Base-by-base conservation (phyloP, 768 basidiomycete genomes). In the Lyophyllum decastes region DNA sequence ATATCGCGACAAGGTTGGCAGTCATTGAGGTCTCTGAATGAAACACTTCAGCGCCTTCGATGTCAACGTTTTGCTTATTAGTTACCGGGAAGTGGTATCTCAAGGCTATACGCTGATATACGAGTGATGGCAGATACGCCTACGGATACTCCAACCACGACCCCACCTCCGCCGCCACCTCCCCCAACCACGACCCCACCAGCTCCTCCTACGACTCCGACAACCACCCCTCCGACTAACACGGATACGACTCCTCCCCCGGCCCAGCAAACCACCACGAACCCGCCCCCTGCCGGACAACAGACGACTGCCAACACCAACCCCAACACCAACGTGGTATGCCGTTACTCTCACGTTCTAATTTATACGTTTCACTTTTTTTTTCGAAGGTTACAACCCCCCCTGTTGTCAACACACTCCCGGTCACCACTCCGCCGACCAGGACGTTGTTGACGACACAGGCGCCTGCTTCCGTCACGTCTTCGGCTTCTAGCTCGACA, bases 401-500 rank as follows among this genome's bases (percentile, higher is more conserved):
- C 22, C 44, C 35, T 17, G 30, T 30, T 22, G 2, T 30, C n/a
- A 17, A 52, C 25, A 49, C 33, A 22, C 25, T 21, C 26, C 16
- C 54, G 2, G 11, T 44, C 12, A 27, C 48, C 1, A 40, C 38
- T 47, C n/a, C 46, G 35, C 41, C 25, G 38, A 44, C 24, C 22
- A 35, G 34, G 17, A 49, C 55, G 21, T 22, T 49, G 11, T 11
- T 41, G 4, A 47, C 40, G 6, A 48, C 49, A 11, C 21, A n/a
- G 30, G 16, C 38, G 16, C 26, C 61, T 44, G 7, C 40, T 38
- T 62, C 63, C n/a, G 5, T 49, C 22, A 43, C 60, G 3, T 57
- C 54, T 40, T 44, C 67, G 14, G 61, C 61, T 41, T 47, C 68
- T 22, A 64, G 59, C 16, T 43, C 65, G 41, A 61, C 70, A 0